Base-by-base conservation (phyloP, 495 filamentous ascomycete species). In the Mytilinidion resinicola region DNA sequence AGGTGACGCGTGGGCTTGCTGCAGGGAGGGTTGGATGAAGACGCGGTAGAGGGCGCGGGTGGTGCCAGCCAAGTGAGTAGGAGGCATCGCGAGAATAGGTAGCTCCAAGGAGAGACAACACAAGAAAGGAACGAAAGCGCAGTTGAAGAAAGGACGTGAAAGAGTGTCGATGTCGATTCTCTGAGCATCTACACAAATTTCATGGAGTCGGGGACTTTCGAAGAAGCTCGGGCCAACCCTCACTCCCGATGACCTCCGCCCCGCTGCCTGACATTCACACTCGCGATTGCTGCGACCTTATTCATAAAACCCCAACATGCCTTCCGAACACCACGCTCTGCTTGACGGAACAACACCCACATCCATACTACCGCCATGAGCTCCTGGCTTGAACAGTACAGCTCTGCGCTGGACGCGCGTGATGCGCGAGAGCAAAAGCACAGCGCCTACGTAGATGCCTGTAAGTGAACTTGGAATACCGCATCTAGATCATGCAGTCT, bases 371-470 rank as follows among this genome's bases (percentile, higher is more conserved):
- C 65, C 65, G 30, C 57, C 60, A 73, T 73, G 71, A 69, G 59
- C 60, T 66, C 65, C 55, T 69, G 70, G 62, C 57, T 74, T 36
- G 61, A 59, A 12, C 65, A 74, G 50, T 74, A 74, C 55, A 50
- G 61, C 33, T 56, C 69, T 36, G 70, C 70, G 4, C 62, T 74
- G 38, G 66, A 68, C 44, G 62, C 59, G 39, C 69, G 72, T 33
- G 72, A 74, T 61, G 56, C 58, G 12, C 65, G 67, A 12, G 72
- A 74, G 55, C 57, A 72, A 55, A 62, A 60, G 52, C 65, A 74
- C 42, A 65, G 60, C 39, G 36, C 33, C 3, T 71, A 70, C 42
- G 68, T 72, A 9, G 66, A 71, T 53, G 68, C 68, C 21, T 74
- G 69, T 72, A 54, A 42, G 69, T 55, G 25, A 30, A 6, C 25